Percentiles rank a stretch among this genome's conserved stretches.
These are phyloP conservation scores for Talaromyces sp. DNA, from an alignment of 2,329 filamentous ascomycete species.

Conservation along the genomic window DNA sequence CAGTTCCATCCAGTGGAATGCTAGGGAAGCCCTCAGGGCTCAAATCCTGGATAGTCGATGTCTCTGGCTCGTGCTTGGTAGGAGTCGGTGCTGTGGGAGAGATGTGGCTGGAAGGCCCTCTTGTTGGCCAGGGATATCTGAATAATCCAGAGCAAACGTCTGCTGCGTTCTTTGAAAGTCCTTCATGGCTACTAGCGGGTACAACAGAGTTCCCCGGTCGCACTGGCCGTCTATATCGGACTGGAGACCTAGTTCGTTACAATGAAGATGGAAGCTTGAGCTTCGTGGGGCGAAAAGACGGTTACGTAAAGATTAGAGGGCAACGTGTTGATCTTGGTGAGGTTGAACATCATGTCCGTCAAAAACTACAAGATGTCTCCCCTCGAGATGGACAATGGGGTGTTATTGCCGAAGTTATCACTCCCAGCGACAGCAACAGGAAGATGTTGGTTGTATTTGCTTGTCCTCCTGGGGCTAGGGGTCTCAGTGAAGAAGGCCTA, in stretches of 20 bases:
- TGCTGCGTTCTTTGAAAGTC: conserved; percentile 10
- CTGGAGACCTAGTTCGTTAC: conserved; percentile 27
- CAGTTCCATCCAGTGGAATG: conserved; percentile 29
- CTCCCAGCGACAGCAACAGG: neutral
- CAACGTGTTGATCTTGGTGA: conserved; percentile 40
- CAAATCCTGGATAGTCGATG: conserved; percentile 25
- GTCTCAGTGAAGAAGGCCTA: neutral
- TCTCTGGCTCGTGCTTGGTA: neutral
- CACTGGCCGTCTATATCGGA: conserved; percentile 30
- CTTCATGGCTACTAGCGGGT: neutral
- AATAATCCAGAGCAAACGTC: conserved; percentile 2
- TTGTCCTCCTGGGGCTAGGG: neutral
- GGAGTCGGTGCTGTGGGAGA: conserved; percentile 36
- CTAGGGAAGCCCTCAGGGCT: conserved; percentile 30
- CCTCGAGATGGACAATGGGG: neutral
- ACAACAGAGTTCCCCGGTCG: neutral
- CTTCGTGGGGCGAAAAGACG: conserved; percentile 30
- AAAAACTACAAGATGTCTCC: neutral
- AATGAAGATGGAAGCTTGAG: conserved; percentile 29
- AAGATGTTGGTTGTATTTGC: conserved; percentile 1
- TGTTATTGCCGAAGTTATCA: conserved; percentile 5
- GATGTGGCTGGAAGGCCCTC: conserved; percentile 4
- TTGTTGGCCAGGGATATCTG: conserved; percentile 1
- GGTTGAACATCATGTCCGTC: conserved; percentile 23
- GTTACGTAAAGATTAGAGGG: conserved; percentile 38